Conservation (phyloP, 2,329 filamentous ascomycete genomes). For the Thielaviopsis populi region DNA sequence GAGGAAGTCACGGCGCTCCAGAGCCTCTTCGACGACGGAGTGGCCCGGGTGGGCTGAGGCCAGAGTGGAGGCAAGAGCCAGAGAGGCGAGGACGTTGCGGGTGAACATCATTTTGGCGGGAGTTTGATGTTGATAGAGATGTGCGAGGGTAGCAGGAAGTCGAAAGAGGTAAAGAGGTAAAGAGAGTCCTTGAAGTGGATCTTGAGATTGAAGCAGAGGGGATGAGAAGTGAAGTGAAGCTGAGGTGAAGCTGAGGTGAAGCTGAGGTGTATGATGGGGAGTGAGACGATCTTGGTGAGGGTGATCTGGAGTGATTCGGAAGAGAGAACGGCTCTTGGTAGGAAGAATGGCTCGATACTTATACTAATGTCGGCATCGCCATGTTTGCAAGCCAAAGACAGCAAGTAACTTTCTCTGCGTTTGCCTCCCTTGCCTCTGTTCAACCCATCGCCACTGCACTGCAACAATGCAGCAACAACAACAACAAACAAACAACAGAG, state of each 20-base stretch:
- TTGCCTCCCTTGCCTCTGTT: neutral
- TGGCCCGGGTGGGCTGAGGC: constrained; percentile 34
- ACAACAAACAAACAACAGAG: neutral
- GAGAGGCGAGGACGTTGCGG: constrained; percentile 13
- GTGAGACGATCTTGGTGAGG: neutral
- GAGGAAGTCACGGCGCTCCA: constrained; percentile 33
- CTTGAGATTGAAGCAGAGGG: neutral
- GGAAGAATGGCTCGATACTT: constrained; percentile 6
- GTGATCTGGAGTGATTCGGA: neutral
- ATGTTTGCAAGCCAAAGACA: too few species aligned
- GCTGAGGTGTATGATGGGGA: neutral
- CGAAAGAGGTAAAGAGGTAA: neutral
- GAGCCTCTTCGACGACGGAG: constrained; percentile 32
- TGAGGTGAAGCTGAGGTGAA: neutral
- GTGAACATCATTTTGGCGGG: constrained; percentile 8
- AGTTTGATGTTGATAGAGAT: neutral
- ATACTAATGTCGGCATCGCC: neutral
- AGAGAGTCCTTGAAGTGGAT: neutral
- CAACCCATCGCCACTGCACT: neutral
- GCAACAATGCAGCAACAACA: neutral
- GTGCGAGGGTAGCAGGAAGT: neutral
- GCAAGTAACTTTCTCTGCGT: too few species aligned
- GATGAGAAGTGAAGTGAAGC: neutral
- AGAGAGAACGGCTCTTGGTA: neutral
- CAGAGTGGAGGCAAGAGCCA: constrained; percentile 16